phyloP scores from a whole-genome alignment of 1,139 yeast genomes.

The Blastobotrys aristatus region DNA sequence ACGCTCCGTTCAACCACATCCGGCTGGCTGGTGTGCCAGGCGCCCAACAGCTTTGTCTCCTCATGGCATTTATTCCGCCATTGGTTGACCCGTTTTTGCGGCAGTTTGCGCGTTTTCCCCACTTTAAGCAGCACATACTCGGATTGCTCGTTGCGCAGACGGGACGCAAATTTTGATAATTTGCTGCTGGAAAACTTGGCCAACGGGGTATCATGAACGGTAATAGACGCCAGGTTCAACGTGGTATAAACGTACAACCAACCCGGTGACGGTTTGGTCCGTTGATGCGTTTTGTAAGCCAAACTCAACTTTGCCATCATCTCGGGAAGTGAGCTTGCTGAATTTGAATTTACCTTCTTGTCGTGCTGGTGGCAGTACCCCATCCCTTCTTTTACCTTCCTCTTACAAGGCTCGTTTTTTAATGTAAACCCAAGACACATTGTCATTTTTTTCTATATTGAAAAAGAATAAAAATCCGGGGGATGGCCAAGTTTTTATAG shows the following conservation, averaged over 20 bases:
- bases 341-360: background rate
- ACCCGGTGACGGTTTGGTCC: conserved; percentile 22
- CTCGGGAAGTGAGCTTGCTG: conserved; percentile 14
- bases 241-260: conserved; percentile 30
- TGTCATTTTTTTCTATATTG: too few species aligned
- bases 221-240: background rate
- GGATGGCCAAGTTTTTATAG: too few species aligned
- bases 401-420: conserved; percentile 12
- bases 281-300: conserved; percentile 5
- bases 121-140: conserved; percentile 28
- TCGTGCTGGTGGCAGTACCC: conserved; percentile 21
- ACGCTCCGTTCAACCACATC: conserved; percentile 24
- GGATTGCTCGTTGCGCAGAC: background rate
- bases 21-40: conserved; percentile 26
- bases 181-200: background rate
- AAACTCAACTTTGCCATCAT: conserved; percentile 16
- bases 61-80: conserved; percentile 30
- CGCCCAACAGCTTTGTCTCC: background rate
- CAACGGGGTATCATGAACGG: background rate
- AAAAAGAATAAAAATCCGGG: too few species aligned
- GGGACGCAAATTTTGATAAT: background rate
- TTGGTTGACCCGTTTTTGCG: conserved; percentile 25
- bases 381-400: background rate
- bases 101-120: conserved; percentile 30
- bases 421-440: conserved; percentile 9